Evolutionary conservation across 768 basidiomycete genomes (phyloP).

Genomic region (Lactarius deliciosus): DNA sequence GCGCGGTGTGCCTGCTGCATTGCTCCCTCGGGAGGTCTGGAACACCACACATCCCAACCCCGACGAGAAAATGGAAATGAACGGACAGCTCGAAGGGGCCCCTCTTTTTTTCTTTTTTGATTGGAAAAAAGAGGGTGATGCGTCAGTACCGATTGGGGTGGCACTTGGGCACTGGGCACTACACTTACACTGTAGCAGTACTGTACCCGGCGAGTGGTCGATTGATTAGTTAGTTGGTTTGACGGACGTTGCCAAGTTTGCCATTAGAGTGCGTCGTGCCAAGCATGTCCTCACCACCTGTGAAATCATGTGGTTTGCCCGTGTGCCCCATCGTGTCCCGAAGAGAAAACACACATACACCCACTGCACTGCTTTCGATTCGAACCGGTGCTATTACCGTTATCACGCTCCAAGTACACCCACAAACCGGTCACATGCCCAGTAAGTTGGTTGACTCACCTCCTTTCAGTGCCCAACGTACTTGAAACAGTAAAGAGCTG

Average conservation of each 20-base stretch:
- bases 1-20: not conserved
- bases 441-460: not conserved
- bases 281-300: not conserved
- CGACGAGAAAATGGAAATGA: conserved; percentile 1
- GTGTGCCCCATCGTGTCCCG: not conserved
- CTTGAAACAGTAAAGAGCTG: not conserved
- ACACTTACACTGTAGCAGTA: not conserved
- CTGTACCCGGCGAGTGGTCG: not conserved
- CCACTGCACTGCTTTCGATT: not conserved
- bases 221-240: not conserved
- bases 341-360: not conserved
- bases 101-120: not conserved
- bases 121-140: not conserved
- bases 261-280: not conserved
- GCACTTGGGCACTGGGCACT: not conserved
- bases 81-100: not conserved
- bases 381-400: not conserved
- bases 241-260: not conserved
- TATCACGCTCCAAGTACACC: not conserved
- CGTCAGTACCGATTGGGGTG: not conserved
- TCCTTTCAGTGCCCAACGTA: not conserved
- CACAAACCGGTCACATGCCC: not conserved
- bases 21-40: not conserved
- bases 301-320: not conserved
- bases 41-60: not conserved